Evolutionary conservation across 1,284 basidiomycete genomes (phyloP).

Genomic region (Irpex rosettiformis): DNA sequence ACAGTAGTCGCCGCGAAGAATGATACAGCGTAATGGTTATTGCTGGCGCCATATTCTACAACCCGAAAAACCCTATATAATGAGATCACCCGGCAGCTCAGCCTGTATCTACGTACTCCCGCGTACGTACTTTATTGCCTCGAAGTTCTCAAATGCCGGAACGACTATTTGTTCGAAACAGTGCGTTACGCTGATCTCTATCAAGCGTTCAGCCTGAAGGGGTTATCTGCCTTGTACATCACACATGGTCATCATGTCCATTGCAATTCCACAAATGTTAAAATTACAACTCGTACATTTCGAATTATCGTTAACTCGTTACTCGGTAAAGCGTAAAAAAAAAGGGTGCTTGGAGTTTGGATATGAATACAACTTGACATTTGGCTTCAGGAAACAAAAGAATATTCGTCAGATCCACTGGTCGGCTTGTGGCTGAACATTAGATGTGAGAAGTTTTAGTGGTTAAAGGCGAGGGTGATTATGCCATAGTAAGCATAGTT

Average conservation of each 20-base stretch:
- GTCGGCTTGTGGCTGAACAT: constrained; percentile 1
- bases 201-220: neutral
- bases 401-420: neutral
- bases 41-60: neutral
- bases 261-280: neutral
- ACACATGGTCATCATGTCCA: neutral
- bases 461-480: neutral
- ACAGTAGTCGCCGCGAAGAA: neutral
- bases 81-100: neutral
- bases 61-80: neutral
- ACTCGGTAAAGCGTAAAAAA: neutral
- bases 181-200: neutral
- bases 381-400: neutral
- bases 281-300: constrained; percentile 1
- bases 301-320: neutral
- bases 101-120: neutral
- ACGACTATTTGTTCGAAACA: neutral
- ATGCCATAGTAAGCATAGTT: neutral
- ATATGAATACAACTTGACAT: neutral
- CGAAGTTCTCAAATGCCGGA: neutral
- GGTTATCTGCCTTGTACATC: neutral
- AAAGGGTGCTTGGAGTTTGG: no score
- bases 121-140: neutral
- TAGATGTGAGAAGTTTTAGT: neutral
- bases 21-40: neutral